Evolutionary conservation across 2,329 filamentous ascomycete genomes (phyloP).

Genomic region (Sarocladiaceae sp.): DNA sequence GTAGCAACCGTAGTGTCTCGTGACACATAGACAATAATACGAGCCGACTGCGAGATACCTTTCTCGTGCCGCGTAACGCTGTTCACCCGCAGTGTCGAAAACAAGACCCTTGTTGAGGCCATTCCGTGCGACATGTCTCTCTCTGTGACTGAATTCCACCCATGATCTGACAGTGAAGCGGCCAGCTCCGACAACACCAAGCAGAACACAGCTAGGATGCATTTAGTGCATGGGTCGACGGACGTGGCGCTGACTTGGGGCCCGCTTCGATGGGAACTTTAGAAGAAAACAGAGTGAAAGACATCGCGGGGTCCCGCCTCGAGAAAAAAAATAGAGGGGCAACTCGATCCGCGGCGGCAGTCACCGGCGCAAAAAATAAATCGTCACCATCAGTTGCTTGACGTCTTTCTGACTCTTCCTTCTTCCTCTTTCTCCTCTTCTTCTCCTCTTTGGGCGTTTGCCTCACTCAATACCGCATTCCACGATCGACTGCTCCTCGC

Average conservation of each 20-base stretch:
- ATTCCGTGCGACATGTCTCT: too few species aligned
- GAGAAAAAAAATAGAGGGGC: constrained; percentile 5
- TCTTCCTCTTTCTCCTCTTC: constrained; percentile 14
- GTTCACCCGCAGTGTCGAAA: background rate
- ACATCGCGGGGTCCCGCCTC: constrained; percentile 9
- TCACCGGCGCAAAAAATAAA: constrained; percentile 15
- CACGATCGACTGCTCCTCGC: background rate
- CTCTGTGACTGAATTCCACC: too few species aligned
- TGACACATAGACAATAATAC: too few species aligned
- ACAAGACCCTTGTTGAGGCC: too few species aligned
- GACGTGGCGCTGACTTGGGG: background rate
- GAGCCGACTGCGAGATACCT: too few species aligned
- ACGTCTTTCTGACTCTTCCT: constrained; percentile 3
- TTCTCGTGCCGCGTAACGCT: background rate
- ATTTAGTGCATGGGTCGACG: background rate
- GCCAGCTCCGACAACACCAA: constrained; percentile 5
- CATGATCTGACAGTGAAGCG: too few species aligned
- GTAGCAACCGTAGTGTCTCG: too few species aligned
- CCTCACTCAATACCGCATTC: constrained; percentile 13
- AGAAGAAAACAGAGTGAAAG: background rate
- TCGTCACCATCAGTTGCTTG: constrained; percentile 11
- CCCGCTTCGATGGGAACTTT: constrained; percentile 1
- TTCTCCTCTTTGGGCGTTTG: constrained; percentile 11
- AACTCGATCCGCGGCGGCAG: background rate
- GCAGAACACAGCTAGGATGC: background rate